phyloP scores from a whole-genome alignment of 805 yeast species.

The Yamadazyma sp. region DNA sequence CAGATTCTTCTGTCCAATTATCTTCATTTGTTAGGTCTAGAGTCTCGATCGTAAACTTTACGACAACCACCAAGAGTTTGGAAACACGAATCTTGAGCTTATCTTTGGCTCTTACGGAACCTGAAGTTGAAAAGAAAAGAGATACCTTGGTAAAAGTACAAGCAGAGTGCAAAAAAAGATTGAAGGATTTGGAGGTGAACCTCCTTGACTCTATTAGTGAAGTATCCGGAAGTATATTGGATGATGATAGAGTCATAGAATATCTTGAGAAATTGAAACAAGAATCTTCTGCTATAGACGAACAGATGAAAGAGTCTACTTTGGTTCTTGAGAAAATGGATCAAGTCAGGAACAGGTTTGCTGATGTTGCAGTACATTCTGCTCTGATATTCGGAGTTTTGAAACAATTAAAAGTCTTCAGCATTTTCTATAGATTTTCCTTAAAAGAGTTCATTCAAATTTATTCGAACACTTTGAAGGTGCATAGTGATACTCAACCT shows the following conservation, averaged over 20 bases:
- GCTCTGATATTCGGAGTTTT: constrained; percentile 49
- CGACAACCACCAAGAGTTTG: constrained; percentile 66
- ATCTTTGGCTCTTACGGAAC: constrained; percentile 52
- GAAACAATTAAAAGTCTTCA: constrained; percentile 32
- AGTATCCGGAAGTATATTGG: constrained; percentile 61
- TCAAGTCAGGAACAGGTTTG: constrained; percentile 42
- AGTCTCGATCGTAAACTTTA: constrained; percentile 63
- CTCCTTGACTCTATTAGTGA: constrained; percentile 57
- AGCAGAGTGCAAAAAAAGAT: constrained; percentile 53
- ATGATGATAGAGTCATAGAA: constrained; percentile 56
- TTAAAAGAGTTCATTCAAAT: constrained; percentile 29
- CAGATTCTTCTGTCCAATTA: constrained; percentile 47
- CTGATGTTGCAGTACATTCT: constrained; percentile 54
- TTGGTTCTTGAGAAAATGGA: constrained; percentile 55
- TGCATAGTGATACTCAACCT: constrained; percentile 13
- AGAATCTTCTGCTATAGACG: constrained; percentile 54
- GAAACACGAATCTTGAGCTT: constrained; percentile 60
- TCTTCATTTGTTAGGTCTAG: constrained; percentile 61
- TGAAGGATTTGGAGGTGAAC: constrained; percentile 55
- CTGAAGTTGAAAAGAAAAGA: constrained; percentile 64
- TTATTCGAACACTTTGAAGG: constrained; percentile 13
- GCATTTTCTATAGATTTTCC: constrained; percentile 58
- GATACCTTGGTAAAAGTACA: constrained; percentile 51
- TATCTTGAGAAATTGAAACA: constrained; percentile 63
- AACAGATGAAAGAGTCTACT: constrained; percentile 52